Percentiles rank a stretch among this genome's conserved stretches.
These are phyloP conservation scores for Fraxinus excelsior DNA, from an alignment of 257 asterid genomes.

Conservation along the genomic window DNA sequence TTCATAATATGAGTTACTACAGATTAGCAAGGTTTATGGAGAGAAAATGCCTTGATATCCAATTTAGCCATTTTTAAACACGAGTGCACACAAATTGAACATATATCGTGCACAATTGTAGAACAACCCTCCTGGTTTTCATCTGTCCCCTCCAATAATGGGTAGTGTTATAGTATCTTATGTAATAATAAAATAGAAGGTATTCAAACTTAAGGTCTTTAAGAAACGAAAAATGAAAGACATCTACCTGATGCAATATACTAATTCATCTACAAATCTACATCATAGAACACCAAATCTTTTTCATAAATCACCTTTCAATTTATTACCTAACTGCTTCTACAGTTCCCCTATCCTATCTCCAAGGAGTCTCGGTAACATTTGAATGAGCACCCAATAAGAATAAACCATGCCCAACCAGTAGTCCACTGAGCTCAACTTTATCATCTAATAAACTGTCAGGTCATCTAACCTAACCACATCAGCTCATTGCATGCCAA, in stretches of 20 bases:
- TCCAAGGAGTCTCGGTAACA: background rate
- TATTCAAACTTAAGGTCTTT: background rate
- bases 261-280: background rate
- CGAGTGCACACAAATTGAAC: background rate
- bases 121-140: background rate
- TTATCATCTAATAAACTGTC: background rate
- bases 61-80: background rate
- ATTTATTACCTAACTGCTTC: background rate
- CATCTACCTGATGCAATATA: background rate
- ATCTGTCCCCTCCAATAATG: background rate
- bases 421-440: background rate
- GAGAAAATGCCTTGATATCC: background rate
- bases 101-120: background rate
- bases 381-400: background rate
- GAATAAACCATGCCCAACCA: background rate
- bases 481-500: background rate
- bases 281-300: background rate
- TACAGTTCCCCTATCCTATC: background rate
- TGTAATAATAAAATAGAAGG: background rate
- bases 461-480: background rate
- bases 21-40: background rate
- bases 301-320: background rate
- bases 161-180: constrained; percentile 1
- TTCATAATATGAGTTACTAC: background rate
- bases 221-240: background rate